Evolutionary conservation across 106 monocot species (phyloP).

Genomic region (Phalaenopsis aphrodite): DNA sequence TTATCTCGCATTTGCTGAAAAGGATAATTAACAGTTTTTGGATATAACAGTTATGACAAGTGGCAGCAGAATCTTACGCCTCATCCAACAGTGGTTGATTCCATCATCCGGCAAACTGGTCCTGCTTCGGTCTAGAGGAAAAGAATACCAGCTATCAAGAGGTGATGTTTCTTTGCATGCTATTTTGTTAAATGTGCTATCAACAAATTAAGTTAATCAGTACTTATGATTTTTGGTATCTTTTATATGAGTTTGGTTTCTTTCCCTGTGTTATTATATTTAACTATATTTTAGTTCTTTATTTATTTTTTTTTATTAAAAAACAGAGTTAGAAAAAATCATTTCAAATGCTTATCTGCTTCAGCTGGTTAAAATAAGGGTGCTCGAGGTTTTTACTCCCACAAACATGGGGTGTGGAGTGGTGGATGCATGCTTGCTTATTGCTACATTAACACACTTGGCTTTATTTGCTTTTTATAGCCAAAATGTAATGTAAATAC

Average conservation of each 20-base stretch:
- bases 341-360: no score
- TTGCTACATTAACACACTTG: no score
- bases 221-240: neutral
- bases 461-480: no score
- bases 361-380: no score
- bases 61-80: neutral
- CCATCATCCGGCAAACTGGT: neutral
- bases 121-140: neutral
- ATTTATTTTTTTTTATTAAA: no score
- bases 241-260: neutral
- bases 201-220: no score
- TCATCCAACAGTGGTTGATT: neutral
- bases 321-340: no score
- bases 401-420: no score
- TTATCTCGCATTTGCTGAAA: neutral
- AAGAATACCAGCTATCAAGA: conserved; percentile 1
- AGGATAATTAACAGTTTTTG: neutral
- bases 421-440: no score
- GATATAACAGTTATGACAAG: neutral
- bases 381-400: no score
- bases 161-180: neutral
- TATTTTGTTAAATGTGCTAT: neutral
- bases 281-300: neutral
- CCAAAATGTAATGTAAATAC: neutral
- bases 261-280: neutral